These are phyloP conservation scores for Darksidea phi DNA, from an alignment of 495 filamentous ascomycete species.

Conservation along the genomic window DNA sequence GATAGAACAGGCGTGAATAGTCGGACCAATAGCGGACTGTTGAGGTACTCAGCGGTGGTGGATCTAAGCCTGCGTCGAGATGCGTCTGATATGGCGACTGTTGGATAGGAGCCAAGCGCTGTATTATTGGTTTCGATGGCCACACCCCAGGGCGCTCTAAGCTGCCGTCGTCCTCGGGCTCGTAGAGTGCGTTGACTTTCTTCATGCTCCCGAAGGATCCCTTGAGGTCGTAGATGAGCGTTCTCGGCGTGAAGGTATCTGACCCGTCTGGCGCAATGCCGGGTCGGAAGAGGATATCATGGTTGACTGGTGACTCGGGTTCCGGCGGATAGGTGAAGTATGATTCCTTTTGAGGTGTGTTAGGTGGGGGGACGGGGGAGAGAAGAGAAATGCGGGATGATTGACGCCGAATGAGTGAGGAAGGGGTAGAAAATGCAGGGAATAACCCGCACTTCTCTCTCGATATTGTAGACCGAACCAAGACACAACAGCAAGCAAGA, in stretches of 20 bases:
- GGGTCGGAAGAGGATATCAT: constrained; percentile 87
- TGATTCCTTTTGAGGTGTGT: constrained; percentile 72
- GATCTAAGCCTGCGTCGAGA: constrained; percentile 66
- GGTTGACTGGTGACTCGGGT: constrained; percentile 71
- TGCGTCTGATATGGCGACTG: constrained; percentile 72
- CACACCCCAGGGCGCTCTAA: constrained; percentile 47
- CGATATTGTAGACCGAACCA: too few relatives aligned
- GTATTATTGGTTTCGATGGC: constrained; percentile 58
- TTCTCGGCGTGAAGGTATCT: constrained; percentile 89
- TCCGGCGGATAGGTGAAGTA: constrained; percentile 87
- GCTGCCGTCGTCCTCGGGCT: constrained; percentile 57
- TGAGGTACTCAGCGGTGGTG: constrained; percentile 61
- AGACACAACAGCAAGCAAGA: too few relatives aligned
- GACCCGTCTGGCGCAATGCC: constrained; percentile 79
- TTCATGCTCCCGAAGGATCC: constrained; percentile 83
- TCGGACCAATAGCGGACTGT: constrained; percentile 94
- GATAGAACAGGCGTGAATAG: constrained; percentile 85
- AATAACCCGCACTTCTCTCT: too few relatives aligned
- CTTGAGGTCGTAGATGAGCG: constrained; percentile 93
- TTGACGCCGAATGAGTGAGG: too few relatives aligned
- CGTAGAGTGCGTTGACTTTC: constrained; percentile 87
- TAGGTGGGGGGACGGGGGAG: constrained; percentile 1
- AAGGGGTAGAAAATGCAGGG: too few relatives aligned
- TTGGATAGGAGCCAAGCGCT: constrained; percentile 63
- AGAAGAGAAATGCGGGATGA: neutral